Conservation (phyloP, 2,329 filamentous ascomycete genomes). For the Leptosphaerulina australis region DNA sequence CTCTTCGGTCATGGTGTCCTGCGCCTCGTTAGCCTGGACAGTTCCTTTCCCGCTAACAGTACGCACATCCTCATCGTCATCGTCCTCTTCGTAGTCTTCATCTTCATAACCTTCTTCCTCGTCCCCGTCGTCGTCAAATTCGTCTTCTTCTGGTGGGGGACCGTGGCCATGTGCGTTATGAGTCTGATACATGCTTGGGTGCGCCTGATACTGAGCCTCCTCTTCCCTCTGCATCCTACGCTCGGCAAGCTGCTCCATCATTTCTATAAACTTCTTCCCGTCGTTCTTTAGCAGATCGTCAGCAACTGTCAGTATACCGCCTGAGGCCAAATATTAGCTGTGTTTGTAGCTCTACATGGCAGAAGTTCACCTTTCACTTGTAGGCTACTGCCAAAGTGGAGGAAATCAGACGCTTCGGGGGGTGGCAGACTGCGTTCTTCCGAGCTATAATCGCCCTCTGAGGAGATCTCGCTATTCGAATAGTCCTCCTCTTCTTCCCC, state of each 20-base stretch:
- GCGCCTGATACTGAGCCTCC: constrained; percentile 72
- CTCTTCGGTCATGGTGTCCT: constrained; percentile 97
- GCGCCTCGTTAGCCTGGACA: constrained; percentile 41
- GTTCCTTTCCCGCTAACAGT: constrained; percentile 16
- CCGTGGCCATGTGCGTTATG: constrained; percentile 68
- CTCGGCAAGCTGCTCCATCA: constrained; percentile 99
- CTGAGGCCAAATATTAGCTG: constrained; percentile 54
- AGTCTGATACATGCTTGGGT: constrained; percentile 60
- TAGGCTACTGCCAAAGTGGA: constrained; percentile 96
- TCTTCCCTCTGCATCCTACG: constrained; percentile 96
- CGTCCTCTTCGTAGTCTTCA: constrained; percentile 58
- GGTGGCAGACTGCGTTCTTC: constrained; percentile 69
- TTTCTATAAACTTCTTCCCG: constrained; percentile 99
- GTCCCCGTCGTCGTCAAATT: constrained; percentile 74
- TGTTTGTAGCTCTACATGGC: neutral
- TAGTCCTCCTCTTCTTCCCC: constrained; percentile 63
- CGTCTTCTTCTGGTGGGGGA: constrained; percentile 72
- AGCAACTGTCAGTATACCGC: constrained; percentile 97
- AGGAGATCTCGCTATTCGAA: constrained; percentile 64
- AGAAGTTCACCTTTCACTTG: constrained; percentile 78
- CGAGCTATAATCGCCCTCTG: constrained; percentile 69
- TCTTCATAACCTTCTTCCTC: constrained; percentile 66
- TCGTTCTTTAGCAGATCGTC: constrained; percentile 99
- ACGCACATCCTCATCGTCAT: constrained; percentile 46
- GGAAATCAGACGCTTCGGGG: constrained; percentile 80